These are phyloP conservation scores for Ailanthus altissimus DNA, from an alignment of 345 rosid species.

Conservation along the genomic window DNA sequence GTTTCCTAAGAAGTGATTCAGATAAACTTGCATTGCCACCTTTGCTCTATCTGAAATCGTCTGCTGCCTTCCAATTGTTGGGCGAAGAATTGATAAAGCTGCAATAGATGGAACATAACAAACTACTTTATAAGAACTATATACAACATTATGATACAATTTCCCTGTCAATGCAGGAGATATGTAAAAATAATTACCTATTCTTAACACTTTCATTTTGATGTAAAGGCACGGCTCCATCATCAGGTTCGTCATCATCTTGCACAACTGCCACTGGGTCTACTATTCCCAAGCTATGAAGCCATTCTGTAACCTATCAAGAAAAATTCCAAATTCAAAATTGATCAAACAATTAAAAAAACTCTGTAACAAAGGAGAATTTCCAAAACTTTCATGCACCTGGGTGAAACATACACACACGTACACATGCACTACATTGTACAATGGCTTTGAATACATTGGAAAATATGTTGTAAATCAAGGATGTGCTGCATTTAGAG, in stretches of 20 bases:
- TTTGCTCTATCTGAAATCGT: conserved; percentile 65
- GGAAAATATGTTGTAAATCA: not conserved
- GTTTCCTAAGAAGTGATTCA: conserved; percentile 87
- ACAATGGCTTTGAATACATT: not conserved
- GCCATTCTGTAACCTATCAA: conserved; percentile 85
- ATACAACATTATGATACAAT: not conserved
- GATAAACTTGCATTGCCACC: conserved; percentile 83
- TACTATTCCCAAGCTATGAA: conserved; percentile 77
- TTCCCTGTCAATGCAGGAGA: not conserved
- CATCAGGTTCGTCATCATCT: conserved; percentile 92
- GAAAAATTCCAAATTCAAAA: conserved; percentile 6
- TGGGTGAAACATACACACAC: not conserved
- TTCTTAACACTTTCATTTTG: conserved; percentile 66
- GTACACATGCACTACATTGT: not conserved
- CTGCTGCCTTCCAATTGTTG: conserved; percentile 68
- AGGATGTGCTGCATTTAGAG: not conserved
- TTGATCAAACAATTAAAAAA: conserved; percentile 1
- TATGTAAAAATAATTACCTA: conserved; percentile 41
- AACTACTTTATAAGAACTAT: conserved; percentile 11
- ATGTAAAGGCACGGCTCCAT: conserved; percentile 71
- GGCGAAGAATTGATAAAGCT: conserved; percentile 73
- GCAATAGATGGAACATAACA: conserved; percentile 79
- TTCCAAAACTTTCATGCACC: not conserved
- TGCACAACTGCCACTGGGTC: conserved; percentile 70
- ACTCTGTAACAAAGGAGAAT: not conserved